Evolutionary conservation across 2,329 filamentous ascomycete genomes (phyloP).

Genomic region (Colletotrichum eleusines): DNA sequence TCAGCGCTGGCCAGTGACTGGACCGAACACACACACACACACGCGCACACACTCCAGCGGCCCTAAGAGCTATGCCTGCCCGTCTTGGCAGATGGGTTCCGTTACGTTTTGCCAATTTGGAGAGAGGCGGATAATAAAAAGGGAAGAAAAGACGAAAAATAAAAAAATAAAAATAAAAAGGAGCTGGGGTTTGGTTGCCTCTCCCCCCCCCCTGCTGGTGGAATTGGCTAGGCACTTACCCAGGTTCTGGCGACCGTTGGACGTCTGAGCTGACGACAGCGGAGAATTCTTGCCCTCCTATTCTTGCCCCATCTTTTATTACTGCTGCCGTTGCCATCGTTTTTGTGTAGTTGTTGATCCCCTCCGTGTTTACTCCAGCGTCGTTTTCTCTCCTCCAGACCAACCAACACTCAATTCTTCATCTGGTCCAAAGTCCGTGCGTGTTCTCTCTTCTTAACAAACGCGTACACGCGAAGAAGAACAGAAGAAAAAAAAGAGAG

Average conservation of each 20-base stretch:
- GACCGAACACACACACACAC: not conserved
- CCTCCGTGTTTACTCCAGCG: not conserved
- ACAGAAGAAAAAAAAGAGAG: not conserved
- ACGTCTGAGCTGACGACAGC: conserved; percentile 8
- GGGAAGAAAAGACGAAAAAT: not conserved
- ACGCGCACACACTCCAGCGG: not conserved
- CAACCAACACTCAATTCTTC: conserved; percentile 4
- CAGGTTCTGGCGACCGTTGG: not conserved
- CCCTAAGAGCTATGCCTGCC: not conserved
- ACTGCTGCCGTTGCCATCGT: not conserved
- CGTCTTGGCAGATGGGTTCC: conserved; percentile 16
- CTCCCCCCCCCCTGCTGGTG: not conserved
- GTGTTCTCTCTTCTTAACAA: not conserved
- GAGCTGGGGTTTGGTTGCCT: conserved; percentile 4
- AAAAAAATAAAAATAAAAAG: conserved; percentile 8
- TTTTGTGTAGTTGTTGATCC: conserved; percentile 1
- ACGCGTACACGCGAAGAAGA: not conserved
- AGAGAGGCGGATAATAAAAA: too few relatives aligned
- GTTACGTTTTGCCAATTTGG: conserved; percentile 29
- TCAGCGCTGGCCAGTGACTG: conserved; percentile 4
- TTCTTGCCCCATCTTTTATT: not conserved
- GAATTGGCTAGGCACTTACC: conserved; percentile 13
- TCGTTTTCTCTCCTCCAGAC: not conserved
- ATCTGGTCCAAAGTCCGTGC: not conserved
- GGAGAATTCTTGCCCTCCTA: conserved; percentile 25